Evolutionary conservation across 73 alveolate species (phyloP).

Genomic region (Paramecium tetraurelia): DNA sequence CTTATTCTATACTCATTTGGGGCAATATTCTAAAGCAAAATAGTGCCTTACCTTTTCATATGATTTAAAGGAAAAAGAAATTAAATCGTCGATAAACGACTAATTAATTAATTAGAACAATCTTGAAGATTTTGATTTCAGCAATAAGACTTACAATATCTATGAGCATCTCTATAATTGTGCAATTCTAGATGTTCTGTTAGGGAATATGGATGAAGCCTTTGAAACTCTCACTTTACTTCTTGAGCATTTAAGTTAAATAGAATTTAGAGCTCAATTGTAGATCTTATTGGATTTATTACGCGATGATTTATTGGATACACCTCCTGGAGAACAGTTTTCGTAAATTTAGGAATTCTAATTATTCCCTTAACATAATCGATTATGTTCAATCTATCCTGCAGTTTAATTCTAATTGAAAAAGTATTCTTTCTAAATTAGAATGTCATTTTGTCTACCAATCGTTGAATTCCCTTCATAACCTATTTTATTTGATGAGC

Average conservation of each 20-base stretch:
- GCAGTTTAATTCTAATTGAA: neutral
- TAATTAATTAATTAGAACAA: neutral
- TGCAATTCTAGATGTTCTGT: neutral
- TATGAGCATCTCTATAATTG: slow-evolving; percentile 45
- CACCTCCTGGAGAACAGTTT: neutral
- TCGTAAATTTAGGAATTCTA: neutral
- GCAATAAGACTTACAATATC: slow-evolving; percentile 30
- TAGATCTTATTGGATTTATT: neutral
- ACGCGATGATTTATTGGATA: neutral
- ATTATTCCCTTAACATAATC: neutral
- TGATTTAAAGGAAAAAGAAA: slow-evolving; percentile 4
- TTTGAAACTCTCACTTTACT: neutral
- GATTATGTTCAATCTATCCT: neutral
- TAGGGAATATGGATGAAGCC: neutral
- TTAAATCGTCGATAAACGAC: neutral
- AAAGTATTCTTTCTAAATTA: neutral
- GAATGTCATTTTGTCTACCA: slow-evolving; percentile 52
- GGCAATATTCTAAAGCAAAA: slow-evolving; percentile 3
- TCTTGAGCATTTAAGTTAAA: neutral
- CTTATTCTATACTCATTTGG: neutral
- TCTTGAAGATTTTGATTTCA: slow-evolving; percentile 52
- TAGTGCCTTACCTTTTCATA: neutral
- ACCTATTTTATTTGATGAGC: slow-evolving; percentile 39
- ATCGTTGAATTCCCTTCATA: slow-evolving; percentile 13
- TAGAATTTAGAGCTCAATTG: neutral